Evolutionary conservation across 129 eudicot genomes (phyloP).

Genomic region (Ambrosia artemisiifolia): DNA sequence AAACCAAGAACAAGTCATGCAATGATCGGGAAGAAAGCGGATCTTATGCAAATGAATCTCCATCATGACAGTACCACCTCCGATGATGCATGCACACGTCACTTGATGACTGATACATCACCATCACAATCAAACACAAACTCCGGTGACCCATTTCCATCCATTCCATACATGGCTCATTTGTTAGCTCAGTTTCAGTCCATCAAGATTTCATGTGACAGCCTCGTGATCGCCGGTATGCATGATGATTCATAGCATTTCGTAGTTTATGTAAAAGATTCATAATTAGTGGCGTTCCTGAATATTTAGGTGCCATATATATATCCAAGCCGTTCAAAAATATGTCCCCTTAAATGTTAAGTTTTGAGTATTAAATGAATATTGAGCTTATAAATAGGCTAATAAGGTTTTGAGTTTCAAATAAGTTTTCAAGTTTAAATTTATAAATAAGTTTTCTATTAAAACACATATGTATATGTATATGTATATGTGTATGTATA

Average conservation of each 20-base stretch:
- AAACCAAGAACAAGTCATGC: conserved; percentile 16
- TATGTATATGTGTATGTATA: too few species aligned
- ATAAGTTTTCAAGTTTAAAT: too few species aligned
- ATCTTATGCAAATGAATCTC: neutral
- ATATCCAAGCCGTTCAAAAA: too few species aligned
- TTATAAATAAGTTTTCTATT: too few species aligned
- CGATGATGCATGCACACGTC: conserved; percentile 10
- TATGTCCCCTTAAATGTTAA: too few species aligned
- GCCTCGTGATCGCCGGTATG: conserved; percentile 75
- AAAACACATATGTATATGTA: too few species aligned
- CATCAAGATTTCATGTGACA: conserved; percentile 58
- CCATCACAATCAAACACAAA: neutral
- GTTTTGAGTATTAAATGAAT: too few species aligned
- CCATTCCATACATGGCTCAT: conserved; percentile 50
- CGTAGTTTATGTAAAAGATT: neutral
- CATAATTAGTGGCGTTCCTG: too few species aligned
- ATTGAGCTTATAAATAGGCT: too few species aligned
- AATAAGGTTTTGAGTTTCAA: too few species aligned
- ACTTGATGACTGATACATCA: neutral
- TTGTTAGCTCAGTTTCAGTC: conserved; percentile 81
- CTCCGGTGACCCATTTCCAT: conserved; percentile 15
- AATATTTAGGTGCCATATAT: too few species aligned
- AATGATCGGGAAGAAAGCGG: conserved; percentile 8
- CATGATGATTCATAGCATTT: neutral
- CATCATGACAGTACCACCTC: neutral